Base-by-base conservation (phyloP, 352 stramenopile species). In the Phytophthora fragariae region DNA sequence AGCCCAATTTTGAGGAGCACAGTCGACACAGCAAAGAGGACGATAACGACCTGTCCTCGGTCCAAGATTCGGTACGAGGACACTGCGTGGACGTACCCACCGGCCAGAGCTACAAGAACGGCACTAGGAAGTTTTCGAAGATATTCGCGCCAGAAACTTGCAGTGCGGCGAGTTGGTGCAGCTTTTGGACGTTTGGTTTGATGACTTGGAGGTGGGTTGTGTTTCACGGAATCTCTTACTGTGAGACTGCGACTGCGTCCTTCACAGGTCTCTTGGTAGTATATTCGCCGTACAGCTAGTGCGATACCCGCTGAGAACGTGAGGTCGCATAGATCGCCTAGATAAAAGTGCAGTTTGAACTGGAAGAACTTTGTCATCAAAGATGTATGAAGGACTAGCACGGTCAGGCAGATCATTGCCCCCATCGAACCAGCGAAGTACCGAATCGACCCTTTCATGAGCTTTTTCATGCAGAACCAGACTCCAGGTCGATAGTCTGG, bases 271-370 rank as follows among this genome's bases (percentile, higher is more conserved):
- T 79, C 53, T 8, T 24, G 31, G 41, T 56, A 62, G 57, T 53
- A 73, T 33, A 74, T 73, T 14, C 29, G 33, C 4, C 62, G 52
- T 3, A 44, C 39, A 7, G 35, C 31, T 35, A 65, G 14, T 7
- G 52, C 21, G 5, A 70, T 50, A 2, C 57, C 57, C 10, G 56
- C 39, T 37, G 27, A 52, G 56, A 11, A 69, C 2, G 44, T 68
- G 71, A 37, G 57, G 63, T 24, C 9, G 4, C 31, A 68, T 47
- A 55, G 21, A 17, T 57, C 53, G 11, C 64, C 68, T 7, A 72
- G 17, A 49, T 83, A 83, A 62, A 79, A 83, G 17, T 80, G 65
- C 14, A 68, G 9, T 24, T 66, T 74, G 56, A 72, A 58, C 11
- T 46, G 46, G 27, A 63, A 64, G 11, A 53, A 14, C 47, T 61